Evolutionary conservation across 441 rosid genomes (phyloP).

Genomic region (California macrophylla): DNA sequence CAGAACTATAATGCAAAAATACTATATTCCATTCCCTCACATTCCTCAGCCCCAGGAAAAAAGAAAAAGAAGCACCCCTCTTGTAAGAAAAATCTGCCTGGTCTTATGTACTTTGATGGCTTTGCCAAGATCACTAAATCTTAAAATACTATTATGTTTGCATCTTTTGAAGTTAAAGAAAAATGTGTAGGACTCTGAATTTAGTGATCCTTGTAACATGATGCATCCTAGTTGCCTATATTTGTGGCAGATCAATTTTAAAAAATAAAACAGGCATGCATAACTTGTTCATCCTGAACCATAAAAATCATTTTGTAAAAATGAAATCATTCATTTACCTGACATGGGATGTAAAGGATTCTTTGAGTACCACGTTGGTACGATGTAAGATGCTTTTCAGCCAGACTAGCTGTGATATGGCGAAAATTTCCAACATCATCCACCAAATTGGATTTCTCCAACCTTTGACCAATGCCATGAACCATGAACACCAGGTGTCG

Average conservation of each 20-base stretch:
- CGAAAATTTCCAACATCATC: constrained; percentile 91
- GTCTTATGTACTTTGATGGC: not conserved
- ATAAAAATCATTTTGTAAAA: not conserved
- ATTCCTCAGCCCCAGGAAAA: not conserved
- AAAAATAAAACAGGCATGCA: not conserved
- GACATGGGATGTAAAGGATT: constrained; percentile 95
- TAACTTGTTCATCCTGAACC: not conserved
- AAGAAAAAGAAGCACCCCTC: not conserved
- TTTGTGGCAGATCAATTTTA: not conserved
- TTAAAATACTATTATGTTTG: not conserved
- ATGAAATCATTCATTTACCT: constrained; percentile 37
- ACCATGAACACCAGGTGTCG: constrained; percentile 95
- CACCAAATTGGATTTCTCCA: constrained; percentile 93
- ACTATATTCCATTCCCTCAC: not conserved
- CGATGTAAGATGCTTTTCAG: constrained; percentile 67
- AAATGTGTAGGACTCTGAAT: not conserved
- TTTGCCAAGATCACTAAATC: not conserved
- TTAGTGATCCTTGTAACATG: not conserved
- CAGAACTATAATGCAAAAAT: not conserved
- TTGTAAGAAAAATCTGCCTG: not conserved
- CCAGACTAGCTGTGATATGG: constrained; percentile 68
- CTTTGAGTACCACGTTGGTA: constrained; percentile 70
- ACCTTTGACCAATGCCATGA: constrained; percentile 96
- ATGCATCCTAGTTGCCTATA: not conserved
- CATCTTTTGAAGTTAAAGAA: not conserved